Conservation (phyloP, 2,329 filamentous ascomycete genomes). For the Graphilbum sp. region DNA sequence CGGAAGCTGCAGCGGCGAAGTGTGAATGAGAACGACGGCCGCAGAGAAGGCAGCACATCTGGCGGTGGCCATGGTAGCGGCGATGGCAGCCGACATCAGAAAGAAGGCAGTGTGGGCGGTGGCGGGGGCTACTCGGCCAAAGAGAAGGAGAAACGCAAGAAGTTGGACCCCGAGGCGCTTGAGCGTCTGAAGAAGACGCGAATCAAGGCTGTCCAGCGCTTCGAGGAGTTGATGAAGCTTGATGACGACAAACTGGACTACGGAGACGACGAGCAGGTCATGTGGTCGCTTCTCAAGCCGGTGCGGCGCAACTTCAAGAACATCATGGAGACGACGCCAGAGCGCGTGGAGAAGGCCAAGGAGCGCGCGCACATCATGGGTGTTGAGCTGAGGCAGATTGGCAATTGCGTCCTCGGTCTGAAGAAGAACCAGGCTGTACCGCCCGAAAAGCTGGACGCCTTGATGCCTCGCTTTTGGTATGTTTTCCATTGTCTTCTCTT, state of each 20-base stretch:
- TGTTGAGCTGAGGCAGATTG: conserved; percentile 19
- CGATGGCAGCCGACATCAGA: neutral
- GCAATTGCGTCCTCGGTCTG: conserved; percentile 18
- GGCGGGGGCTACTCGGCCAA: neutral
- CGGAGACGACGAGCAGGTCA: conserved; percentile 18
- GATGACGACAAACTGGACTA: conserved; percentile 18
- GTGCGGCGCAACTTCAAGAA: conserved; percentile 20
- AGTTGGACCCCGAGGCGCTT: conserved; percentile 18
- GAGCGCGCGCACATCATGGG: conserved; percentile 21
- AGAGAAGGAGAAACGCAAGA: conserved; percentile 19
- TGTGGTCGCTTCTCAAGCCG: conserved; percentile 22
- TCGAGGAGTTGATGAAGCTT: conserved; percentile 20
- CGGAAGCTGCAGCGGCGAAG: neutral
- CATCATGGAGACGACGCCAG: conserved; percentile 18
- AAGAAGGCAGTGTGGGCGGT: neutral
- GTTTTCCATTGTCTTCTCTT: conserved; percentile 2
- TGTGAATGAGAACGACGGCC: neutral
- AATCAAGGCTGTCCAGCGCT: conserved; percentile 19
- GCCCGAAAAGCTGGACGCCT: conserved; percentile 14
- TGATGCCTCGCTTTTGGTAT: conserved; percentile 22
- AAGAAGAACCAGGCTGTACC: conserved; percentile 16
- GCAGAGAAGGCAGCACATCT: neutral
- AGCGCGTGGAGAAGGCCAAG: conserved; percentile 16
- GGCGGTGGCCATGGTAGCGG: neutral
- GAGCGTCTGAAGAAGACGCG: conserved; percentile 18